These are phyloP conservation scores for Prunus padus DNA, from an alignment of 306 rosid genomes.

Conservation along the genomic window DNA sequence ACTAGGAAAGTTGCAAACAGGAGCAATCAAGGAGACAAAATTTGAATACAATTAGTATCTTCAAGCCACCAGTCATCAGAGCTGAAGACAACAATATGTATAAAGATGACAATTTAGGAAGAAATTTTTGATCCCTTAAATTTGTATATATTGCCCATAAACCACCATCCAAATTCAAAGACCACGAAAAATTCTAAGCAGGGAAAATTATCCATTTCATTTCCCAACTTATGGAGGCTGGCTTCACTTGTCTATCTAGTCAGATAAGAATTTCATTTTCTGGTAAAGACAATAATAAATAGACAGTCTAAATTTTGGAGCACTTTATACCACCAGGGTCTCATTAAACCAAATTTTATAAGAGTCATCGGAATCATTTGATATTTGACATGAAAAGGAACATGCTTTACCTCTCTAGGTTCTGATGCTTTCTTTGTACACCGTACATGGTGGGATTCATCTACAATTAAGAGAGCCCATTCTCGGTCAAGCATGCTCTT, in stretches of 20 bases:
- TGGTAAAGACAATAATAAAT: not conserved
- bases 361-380: not conserved
- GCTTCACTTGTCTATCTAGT: not conserved
- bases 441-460: constrained; percentile 93
- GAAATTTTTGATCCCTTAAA: not conserved
- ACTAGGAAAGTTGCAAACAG: not conserved
- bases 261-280: not conserved
- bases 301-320: not conserved
- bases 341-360: not conserved
- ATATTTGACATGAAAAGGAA: constrained; percentile 20
- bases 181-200: not conserved
- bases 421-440: constrained; percentile 75
- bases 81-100: not conserved
- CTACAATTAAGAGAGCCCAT: constrained; percentile 85
- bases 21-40: not conserved
- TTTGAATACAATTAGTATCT: not conserved
- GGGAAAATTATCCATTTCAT: not conserved
- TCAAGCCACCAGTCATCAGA: not conserved
- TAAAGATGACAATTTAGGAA: not conserved
- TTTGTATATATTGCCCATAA: not conserved
- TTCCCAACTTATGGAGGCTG: not conserved
- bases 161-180: not conserved
- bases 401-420: constrained; percentile 68
- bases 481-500: constrained; percentile 77
- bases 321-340: not conserved